Base-by-base conservation (phyloP, 805 yeast genomes). In the Grigorovia transvaalensis region DNA sequence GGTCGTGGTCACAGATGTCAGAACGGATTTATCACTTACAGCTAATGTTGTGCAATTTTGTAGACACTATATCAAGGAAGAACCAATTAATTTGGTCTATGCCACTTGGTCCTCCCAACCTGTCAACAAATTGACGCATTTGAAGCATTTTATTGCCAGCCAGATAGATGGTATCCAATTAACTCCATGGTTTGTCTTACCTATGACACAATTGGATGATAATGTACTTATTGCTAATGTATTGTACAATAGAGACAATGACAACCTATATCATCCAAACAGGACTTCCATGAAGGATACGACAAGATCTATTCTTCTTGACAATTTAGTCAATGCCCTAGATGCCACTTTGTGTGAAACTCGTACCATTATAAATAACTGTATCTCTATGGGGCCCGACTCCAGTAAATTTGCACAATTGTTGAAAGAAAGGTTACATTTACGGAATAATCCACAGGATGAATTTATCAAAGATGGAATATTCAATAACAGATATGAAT, bases 401-500 rank as follows among this genome's bases (percentile, higher is more conserved):
- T 59, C 68, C 1, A 57, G 57, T 23, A 50, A 46, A 40, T 50
- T 63, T 45, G 51, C 57, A 11, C 48, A 59, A 15, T 47, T 54
- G 12, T 42, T 66, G 35, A 56, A 61, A 12, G 50, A 57, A 20
- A 54, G 60, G 13, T 18, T 61, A 7, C 53, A 53, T 9, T 46
- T 33, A 20, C 40, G 52, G 2, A 55, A 56, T 20, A 50, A 47
- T 15, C 53, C 52, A 6, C 59, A 58, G 3, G 59, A 60, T 13
- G 27, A 42, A 12, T 59, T 67, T 46, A 55, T 64, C 18, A 56
- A 57, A 19, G 63, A 62, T 5, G 56, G 67, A 2, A 51, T 70
- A 23, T 68, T 66, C 56, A 70, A 67, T 1, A 58, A 54, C 9
- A 63, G 65, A 19, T 62, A 68, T 23, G 77, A 74, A 57, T 67